Evolutionary conservation across 2,329 filamentous ascomycete species (phyloP).

Genomic region (Pyrenophora teres): DNA sequence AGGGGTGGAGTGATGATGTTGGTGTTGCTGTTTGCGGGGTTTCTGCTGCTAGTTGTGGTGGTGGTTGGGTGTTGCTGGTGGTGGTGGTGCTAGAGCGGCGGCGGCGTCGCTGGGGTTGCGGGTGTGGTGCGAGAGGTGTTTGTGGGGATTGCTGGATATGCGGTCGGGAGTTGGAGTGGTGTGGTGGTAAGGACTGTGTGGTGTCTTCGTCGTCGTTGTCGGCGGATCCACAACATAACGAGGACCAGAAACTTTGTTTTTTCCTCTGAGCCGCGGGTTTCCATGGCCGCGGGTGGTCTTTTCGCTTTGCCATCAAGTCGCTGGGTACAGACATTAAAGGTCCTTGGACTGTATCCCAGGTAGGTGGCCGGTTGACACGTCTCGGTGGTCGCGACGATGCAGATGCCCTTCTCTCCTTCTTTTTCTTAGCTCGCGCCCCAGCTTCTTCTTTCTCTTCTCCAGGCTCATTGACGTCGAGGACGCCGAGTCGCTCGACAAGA

Average conservation of each 20-base stretch:
- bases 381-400: constrained; percentile 23
- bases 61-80: constrained; percentile 23
- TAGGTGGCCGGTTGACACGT: constrained; percentile 47
- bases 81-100: not conserved
- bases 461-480: constrained; percentile 66
- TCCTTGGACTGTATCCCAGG: constrained; percentile 53
- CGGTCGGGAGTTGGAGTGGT: constrained; percentile 36
- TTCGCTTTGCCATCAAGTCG: constrained; percentile 42
- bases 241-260: constrained; percentile 49
- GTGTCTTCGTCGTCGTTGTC: constrained; percentile 44
- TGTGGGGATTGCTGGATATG: constrained; percentile 1
- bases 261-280: constrained; percentile 29
- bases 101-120: not conserved
- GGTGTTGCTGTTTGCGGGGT: constrained; percentile 33
- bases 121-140: constrained; percentile 3
- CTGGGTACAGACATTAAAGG: constrained; percentile 52
- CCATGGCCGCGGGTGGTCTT: constrained; percentile 18
- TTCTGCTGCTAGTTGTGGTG: constrained; percentile 35
- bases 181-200: constrained; percentile 47
- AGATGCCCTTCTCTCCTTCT: constrained; percentile 19
- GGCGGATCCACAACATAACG: constrained; percentile 48
- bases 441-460: constrained; percentile 32
- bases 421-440: constrained; percentile 39
- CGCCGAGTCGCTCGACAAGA: constrained; percentile 75
- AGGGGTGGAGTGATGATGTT: constrained; percentile 59